Evolutionary conservation across 2,329 filamentous ascomycete species (phyloP).

Genomic region (Ciborinia camelliae): DNA sequence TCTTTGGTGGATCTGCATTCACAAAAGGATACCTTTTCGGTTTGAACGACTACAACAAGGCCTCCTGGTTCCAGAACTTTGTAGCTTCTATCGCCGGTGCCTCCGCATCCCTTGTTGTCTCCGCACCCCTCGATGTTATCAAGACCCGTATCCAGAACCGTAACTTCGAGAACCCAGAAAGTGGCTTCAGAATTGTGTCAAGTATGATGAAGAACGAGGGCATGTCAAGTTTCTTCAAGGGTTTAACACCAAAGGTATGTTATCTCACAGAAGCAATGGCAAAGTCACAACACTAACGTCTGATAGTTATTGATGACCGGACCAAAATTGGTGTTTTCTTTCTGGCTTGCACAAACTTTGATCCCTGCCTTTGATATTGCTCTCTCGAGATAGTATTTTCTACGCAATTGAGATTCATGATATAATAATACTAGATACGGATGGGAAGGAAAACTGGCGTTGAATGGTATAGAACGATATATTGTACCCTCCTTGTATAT

Average conservation of each 20-base stretch:
- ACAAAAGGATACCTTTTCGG: slow-evolving; percentile 95
- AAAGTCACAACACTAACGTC: slow-evolving; percentile 19
- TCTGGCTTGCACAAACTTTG: slow-evolving; percentile 98
- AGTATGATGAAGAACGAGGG: slow-evolving; percentile 96
- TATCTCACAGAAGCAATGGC: not conserved
- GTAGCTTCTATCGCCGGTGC: slow-evolving; percentile 93
- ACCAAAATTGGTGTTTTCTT: slow-evolving; percentile 97
- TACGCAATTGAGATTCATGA: not conserved
- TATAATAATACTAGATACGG: slow-evolving; percentile 22
- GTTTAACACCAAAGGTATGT: slow-evolving; percentile 79
- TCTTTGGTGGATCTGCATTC: slow-evolving; percentile 95
- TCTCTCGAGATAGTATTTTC: slow-evolving; percentile 31
- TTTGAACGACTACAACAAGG: slow-evolving; percentile 91
- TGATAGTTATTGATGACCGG: slow-evolving; percentile 89
- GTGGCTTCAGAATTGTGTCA: slow-evolving; percentile 83
- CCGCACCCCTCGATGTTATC: slow-evolving; percentile 94
- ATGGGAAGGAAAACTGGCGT: slow-evolving; percentile 16
- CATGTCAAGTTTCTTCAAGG: slow-evolving; percentile 89
- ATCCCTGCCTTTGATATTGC: slow-evolving; percentile 83
- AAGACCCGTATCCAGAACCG: slow-evolving; percentile 98
- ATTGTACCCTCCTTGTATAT: slow-evolving; percentile 26
- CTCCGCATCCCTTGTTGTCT: slow-evolving; percentile 90
- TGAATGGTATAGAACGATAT: slow-evolving; percentile 22
- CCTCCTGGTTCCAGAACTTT: slow-evolving; percentile 94
- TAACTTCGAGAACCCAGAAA: slow-evolving; percentile 97